Base-by-base conservation (phyloP, 768 basidiomycete species). In the Amanita thiersii region DNA sequence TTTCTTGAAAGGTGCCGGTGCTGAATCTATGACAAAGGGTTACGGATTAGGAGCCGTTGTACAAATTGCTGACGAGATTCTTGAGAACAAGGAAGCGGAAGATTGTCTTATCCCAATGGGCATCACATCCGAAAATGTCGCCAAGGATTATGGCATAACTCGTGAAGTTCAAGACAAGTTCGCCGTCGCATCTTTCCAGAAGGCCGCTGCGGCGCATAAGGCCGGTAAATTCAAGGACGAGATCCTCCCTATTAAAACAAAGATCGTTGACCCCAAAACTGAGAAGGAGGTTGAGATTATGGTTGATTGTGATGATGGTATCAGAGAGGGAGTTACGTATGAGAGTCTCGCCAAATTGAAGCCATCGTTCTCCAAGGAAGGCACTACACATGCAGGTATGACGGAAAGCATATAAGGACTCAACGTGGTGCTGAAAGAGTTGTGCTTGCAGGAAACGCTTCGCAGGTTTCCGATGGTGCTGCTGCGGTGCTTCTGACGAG, bases 101-200 rank as follows among this genome's bases (percentile, higher is more conserved):
- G 89, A 92, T 64, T 91, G 88, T 56, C 69, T 85, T 19, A 66
- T 87, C 44, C 88, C 88, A 32, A 90, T 90, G 87, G 92, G 91
- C 25, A 81, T 92, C 66, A 92, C 92, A 14, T 89, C 86, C n/a
- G 90, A 93, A 67, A 91, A 91, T 57, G 88, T 92, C 49, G 87
- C 91, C 9, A 58, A 69, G 37, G 79, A 89, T 42, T 93, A 73
- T 60, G 66, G 68, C 45, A 77, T 94, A 57, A 67, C 81, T 20
- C 83, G 92, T 40, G 67, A 70, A 36, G 63, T 59, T n/a, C 88
- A 93, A 63, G 92, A 94, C 66, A 73, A 69, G 43, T 92, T 93
- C 52, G 81, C 91, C 4, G 88, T 88, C 10, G 60, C 67, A 32
- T 91, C 88, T 0, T 90, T 88, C 75, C 79, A 81, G 53, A 87